Percentiles rank a stretch among this genome's conserved stretches.
These are phyloP conservation scores for Fraxinus excelsior DNA, from an alignment of 257 asterid species.

Conservation along the genomic window DNA sequence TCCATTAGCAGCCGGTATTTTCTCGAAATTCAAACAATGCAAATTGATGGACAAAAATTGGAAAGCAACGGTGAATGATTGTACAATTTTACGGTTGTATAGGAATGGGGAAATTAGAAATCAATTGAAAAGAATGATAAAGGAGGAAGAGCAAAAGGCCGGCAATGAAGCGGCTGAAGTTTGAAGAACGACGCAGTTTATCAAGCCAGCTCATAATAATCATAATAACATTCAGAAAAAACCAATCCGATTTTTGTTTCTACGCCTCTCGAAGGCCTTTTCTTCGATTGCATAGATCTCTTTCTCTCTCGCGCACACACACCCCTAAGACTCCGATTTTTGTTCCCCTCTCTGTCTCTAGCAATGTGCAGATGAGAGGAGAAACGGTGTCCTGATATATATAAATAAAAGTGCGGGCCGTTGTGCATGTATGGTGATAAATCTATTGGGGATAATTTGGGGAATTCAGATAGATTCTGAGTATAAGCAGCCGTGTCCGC, in stretches of 20 bases:
- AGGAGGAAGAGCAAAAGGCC: slow-evolving; percentile 87
- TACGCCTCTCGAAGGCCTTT: slow-evolving; percentile 37
- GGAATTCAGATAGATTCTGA: not conserved
- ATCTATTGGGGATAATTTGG: slow-evolving; percentile 25
- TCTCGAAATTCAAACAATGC: slow-evolving; percentile 18
- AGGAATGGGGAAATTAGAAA: slow-evolving; percentile 95
- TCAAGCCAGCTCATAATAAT: slow-evolving; percentile 86
- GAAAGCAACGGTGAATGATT: slow-evolving; percentile 9
- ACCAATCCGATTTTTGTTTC: slow-evolving; percentile 19
- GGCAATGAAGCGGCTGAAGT: slow-evolving; percentile 86
- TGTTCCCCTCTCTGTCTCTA: slow-evolving; percentile 21
- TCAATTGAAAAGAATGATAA: slow-evolving; percentile 76
- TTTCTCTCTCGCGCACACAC: not conserved
- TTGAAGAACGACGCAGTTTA: slow-evolving; percentile 67
- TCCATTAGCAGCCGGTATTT: slow-evolving; percentile 47
- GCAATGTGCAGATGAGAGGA: slow-evolving; percentile 3
- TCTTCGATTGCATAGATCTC: slow-evolving; percentile 83
- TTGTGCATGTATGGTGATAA: slow-evolving; percentile 29
- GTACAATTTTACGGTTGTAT: slow-evolving; percentile 64
- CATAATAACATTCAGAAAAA: slow-evolving; percentile 36
- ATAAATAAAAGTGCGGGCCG: slow-evolving; percentile 1
- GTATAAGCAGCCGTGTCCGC: slow-evolving; percentile 14
- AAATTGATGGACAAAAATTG: slow-evolving; percentile 1
- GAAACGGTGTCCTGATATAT: not conserved
- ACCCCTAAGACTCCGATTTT: not conserved